Conservation (phyloP, 2,329 filamentous ascomycete genomes). For the Scedosporium aurantiacum region DNA sequence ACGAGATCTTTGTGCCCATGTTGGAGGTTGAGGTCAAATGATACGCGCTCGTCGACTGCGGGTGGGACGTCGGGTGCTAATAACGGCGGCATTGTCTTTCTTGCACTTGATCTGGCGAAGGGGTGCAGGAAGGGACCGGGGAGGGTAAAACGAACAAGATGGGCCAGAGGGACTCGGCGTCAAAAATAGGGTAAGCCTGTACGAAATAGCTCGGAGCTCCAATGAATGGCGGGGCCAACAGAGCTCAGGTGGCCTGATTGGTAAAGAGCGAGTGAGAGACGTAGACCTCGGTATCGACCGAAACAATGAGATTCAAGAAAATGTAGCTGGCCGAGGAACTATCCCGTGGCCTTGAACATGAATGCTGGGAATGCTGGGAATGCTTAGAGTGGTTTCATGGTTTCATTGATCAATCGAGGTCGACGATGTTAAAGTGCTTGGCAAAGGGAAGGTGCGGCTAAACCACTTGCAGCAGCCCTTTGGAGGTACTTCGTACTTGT, state of each 20-base stretch:
- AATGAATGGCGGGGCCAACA: not conserved
- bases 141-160: not conserved
- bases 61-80: slow-evolving; percentile 8
- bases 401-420: not conserved
- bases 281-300: too few relatives aligned
- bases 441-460: not conserved
- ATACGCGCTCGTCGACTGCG: slow-evolving; percentile 29
- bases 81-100: slow-evolving; percentile 9
- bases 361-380: not conserved
- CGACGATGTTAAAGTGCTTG: not conserved
- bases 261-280: not conserved
- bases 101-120: not conserved
- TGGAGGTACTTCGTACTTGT: not conserved
- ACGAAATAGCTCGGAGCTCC: not conserved
- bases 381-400: too few relatives aligned
- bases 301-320: too few relatives aligned
- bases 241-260: not conserved
- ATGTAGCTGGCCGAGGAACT: not conserved
- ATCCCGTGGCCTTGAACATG: not conserved
- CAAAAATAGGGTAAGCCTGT: not conserved
- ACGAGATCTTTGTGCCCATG: slow-evolving; percentile 73
- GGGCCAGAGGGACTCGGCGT: not conserved
- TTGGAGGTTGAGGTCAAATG: slow-evolving; percentile 51
- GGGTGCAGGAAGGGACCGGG: not conserved
- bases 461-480: not conserved